phyloP scores from a whole-genome alignment of 2,329 filamentous ascomycete species.

The Elsinoe arachidis region DNA sequence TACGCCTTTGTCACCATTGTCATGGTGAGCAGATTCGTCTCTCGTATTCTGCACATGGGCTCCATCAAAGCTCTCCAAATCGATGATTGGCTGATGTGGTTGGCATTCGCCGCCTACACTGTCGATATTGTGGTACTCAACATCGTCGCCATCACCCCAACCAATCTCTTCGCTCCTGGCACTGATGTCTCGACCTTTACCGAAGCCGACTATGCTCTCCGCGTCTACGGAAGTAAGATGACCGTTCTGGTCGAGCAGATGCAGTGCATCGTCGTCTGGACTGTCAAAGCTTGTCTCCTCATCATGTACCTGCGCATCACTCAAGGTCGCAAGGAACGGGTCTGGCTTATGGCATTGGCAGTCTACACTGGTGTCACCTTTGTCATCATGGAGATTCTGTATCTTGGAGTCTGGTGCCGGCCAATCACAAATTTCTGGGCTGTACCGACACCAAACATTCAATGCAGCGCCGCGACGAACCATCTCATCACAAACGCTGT shows the following conservation, averaged over 20 bases:
- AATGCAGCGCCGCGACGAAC: conserved; percentile 34
- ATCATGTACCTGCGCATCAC: conserved; percentile 33
- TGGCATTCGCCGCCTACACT: conserved; percentile 43
- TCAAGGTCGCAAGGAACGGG: conserved; percentile 27
- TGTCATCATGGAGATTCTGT: conserved; percentile 33
- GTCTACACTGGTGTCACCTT: conserved; percentile 29
- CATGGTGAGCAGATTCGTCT: conserved; percentile 30
- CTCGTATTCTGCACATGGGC: conserved; percentile 27
- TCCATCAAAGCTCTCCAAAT: conserved; percentile 41
- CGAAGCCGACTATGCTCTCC: conserved; percentile 19
- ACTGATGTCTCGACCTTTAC: conserved; percentile 38
- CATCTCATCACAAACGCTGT: conserved; percentile 32
- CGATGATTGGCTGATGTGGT: conserved; percentile 51
- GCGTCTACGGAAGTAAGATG: conserved; percentile 31
- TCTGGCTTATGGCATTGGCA: conserved; percentile 27
- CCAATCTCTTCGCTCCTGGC: conserved; percentile 37
- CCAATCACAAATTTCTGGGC: conserved; percentile 33
- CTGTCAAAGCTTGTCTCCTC: conserved; percentile 31
- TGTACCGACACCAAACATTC: conserved; percentile 25
- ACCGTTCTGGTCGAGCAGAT: conserved; percentile 33
- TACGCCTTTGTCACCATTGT: conserved; percentile 34
- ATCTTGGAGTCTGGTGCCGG: conserved; percentile 33
- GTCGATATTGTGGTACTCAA: conserved; percentile 42
- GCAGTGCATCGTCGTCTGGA: conserved; percentile 31
- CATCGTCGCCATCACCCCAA: conserved; percentile 32